Base-by-base conservation (phyloP, 2,329 filamentous ascomycete genomes). In the Calonectria pseudoreteaudii region DNA sequence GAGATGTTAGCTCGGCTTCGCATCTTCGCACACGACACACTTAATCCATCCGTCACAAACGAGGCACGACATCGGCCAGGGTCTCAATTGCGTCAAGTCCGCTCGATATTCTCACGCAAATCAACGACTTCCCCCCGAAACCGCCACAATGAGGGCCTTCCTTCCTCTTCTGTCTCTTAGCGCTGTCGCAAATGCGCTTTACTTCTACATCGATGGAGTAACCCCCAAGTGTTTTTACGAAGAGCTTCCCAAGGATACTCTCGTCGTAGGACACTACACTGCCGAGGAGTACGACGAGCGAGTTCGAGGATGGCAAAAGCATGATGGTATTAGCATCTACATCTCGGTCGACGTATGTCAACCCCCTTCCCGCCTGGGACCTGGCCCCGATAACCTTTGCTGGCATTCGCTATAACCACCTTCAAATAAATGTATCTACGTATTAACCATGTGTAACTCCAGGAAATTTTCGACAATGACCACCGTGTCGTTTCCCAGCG, bases 161-260 rank as follows among this genome's bases (percentile, higher is more conserved):
- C 87, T 94, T 75, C 86, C 94, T 73, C 85, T 95, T 78, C 88
- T 95, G 82, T 89, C 93, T 75, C 88, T 96, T 85, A 87, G 87
- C 85, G 86, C 89, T 71, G 86, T 90, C 74, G 92, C 94, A 75
- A 94, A 95, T 83, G 95, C 96, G 71, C 91, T 99, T 73, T 96
- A 98, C 92, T 98, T 99, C 90, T 98, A 94, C 89, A 93, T 98
- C 85, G 95, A 98, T 84, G 94, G 94, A 81, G 90, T 91, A 65
- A 88, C 91, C 77, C 93, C 95, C 79, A 98, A 97, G 88, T 99
- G 97, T 87, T 99, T 99, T 92, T 98, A 94, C 87, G 97, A 99
- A 88, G 96, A 98, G 86, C 91, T 99, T 73, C 96, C 97, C 78
- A 98, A 98, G 89, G 96, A 98, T 85, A 98, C 97, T 18, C 88